Evolutionary conservation across 768 basidiomycete species (phyloP).

Genomic region (Kondoa malvinella): DNA sequence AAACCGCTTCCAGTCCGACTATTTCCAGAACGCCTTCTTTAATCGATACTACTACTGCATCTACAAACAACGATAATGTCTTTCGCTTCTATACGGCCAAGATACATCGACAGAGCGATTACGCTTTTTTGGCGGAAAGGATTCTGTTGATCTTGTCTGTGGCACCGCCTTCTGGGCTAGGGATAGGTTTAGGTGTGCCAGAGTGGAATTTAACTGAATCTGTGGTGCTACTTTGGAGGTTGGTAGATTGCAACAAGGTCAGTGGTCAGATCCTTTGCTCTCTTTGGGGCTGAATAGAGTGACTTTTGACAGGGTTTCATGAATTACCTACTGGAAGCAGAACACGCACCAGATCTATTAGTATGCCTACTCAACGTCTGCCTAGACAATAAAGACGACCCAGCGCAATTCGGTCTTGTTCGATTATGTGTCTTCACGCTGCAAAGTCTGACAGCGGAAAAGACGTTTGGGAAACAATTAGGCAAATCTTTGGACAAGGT

Average conservation of each 20-base stretch:
- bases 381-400: constrained; percentile 82
- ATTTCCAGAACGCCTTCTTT: background rate
- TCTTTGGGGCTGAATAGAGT: background rate
- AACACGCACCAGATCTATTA: constrained; percentile 57
- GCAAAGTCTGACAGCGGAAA: constrained; percentile 75
- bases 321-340: constrained; percentile 59
- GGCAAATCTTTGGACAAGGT: constrained; percentile 4
- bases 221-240: constrained; percentile 55
- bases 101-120: constrained; percentile 81
- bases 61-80: constrained; percentile 49
- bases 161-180: background rate
- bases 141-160: constrained; percentile 32
- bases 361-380: constrained; percentile 63
- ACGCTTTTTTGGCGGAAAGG: constrained; percentile 64
- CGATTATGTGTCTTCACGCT: constrained; percentile 78
- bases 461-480: constrained; percentile 44
- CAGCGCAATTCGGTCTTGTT: constrained; percentile 68
- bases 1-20: background rate
- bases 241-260: constrained; percentile 84
- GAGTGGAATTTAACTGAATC: constrained; percentile 15
- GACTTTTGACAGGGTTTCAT: constrained; percentile 59
- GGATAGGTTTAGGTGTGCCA: background rate
- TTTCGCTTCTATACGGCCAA: constrained; percentile 87
- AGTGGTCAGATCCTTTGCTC: constrained; percentile 10
- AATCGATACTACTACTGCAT: background rate